phyloP scores from a whole-genome alignment of 768 basidiomycete genomes.

The Boletus rufocinnamomeus region DNA sequence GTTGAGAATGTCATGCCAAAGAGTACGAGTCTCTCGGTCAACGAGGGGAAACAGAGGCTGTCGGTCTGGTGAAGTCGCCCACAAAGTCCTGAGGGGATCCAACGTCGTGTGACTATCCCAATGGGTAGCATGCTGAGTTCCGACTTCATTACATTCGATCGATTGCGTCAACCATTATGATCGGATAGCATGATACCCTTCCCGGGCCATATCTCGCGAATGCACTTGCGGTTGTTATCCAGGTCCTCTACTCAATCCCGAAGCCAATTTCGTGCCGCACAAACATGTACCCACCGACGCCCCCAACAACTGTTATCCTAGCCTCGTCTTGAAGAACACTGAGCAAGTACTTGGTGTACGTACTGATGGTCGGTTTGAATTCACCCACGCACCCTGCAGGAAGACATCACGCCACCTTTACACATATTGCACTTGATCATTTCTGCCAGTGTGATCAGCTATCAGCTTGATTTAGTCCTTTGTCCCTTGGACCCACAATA shows the following conservation, averaged over 20 bases:
- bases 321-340: background rate
- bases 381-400: conserved; percentile 6
- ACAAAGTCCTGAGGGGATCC: no score
- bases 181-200: background rate
- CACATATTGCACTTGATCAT: conserved; percentile 10
- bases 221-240: background rate
- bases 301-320: conserved; percentile 20
- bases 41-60: no score
- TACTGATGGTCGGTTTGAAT: background rate
- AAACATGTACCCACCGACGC: conserved; percentile 9
- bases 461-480: conserved; percentile 1
- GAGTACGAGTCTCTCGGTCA: no score
- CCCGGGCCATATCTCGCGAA: background rate
- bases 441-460: conserved; percentile 4
- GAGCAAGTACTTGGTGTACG: background rate
- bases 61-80: no score
- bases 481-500: conserved; percentile 23
- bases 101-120: no score
- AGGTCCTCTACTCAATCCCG: background rate
- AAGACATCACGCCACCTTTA: conserved; percentile 20
- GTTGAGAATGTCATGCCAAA: no score
- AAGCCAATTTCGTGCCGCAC: background rate
- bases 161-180: conserved; percentile 3
- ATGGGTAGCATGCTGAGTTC: no score
- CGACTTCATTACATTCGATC: background rate